A percentile compares a stretch with the other conserved stretches of the same genome.
phyloP scores from a whole-genome alignment of 305 asterid species.

The Fraxinus xanthoxyloides region DNA sequence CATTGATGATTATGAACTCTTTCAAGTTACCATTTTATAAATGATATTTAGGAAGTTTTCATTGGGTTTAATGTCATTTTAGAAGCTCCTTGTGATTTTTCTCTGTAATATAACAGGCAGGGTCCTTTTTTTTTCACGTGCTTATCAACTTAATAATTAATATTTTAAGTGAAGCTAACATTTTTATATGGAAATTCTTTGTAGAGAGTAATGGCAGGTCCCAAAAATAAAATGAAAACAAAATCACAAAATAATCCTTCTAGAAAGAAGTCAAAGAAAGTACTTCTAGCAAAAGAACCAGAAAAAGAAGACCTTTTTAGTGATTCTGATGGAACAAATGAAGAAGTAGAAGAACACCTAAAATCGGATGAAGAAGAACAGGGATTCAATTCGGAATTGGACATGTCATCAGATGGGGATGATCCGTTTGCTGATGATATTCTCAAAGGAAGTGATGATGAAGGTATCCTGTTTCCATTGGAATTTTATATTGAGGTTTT shows the following conservation, averaged over 20 bases:
- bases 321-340: constrained; percentile 30
- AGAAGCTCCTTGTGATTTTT: not conserved
- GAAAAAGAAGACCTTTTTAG: constrained; percentile 44
- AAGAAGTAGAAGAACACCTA: no score
- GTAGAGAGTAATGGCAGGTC: constrained; percentile 51
- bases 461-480: constrained; percentile 38
- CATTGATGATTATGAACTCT: not conserved
- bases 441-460: constrained; percentile 60
- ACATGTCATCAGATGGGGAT: constrained; percentile 66
- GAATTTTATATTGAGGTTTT: constrained; percentile 12
- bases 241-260: constrained; percentile 37
- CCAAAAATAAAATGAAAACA: constrained; percentile 38
- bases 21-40: not conserved
- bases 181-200: not conserved
- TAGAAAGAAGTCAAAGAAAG: constrained; percentile 60
- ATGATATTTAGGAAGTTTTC: not conserved
- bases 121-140: not conserved
- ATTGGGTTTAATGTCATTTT: not conserved
- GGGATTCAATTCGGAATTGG: constrained; percentile 48
- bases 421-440: constrained; percentile 65
- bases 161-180: not conserved
- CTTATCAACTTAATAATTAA: not conserved
- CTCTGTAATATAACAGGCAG: no score
- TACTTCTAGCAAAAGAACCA: constrained; percentile 26
- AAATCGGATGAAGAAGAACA: not conserved